Percentiles rank a stretch among this genome's conserved stretches.
Evolutionary conservation across 2,329 filamentous ascomycete genomes (phyloP).

Genomic region (Thielaviopsis euricoi): DNA sequence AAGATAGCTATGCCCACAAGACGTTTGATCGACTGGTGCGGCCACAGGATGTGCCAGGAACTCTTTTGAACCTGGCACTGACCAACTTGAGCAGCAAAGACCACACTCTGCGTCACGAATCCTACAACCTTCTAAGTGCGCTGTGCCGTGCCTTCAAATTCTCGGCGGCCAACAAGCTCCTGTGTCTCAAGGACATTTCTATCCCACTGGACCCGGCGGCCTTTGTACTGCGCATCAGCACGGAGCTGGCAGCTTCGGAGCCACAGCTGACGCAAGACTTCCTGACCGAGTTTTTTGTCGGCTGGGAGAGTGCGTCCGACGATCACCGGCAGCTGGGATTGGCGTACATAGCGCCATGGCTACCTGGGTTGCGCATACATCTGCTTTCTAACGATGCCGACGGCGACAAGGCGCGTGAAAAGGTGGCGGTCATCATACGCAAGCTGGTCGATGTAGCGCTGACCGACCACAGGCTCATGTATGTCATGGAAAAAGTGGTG

Average conservation of each 20-base stretch:
- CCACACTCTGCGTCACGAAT: conserved; percentile 41
- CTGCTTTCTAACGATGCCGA: conserved; percentile 43
- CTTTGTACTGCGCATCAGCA: conserved; percentile 51
- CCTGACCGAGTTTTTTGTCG: conserved; percentile 56
- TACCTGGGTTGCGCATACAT: conserved; percentile 42
- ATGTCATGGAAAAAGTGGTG: conserved; percentile 46
- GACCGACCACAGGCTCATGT: conserved; percentile 40
- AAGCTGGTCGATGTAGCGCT: conserved; percentile 51
- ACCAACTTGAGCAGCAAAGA: conserved; percentile 50
- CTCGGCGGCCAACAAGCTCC: conserved; percentile 40
- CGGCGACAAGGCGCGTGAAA: conserved; percentile 49
- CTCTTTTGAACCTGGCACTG: conserved; percentile 48
- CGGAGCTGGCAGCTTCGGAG: conserved; percentile 43
- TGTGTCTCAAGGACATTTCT: conserved; percentile 46
- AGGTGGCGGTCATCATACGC: conserved; percentile 44
- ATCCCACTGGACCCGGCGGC: conserved; percentile 46
- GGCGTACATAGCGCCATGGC: conserved; percentile 55
- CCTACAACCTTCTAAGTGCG: conserved; percentile 51
- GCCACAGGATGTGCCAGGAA: conserved; percentile 55
- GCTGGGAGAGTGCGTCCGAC: conserved; percentile 53
- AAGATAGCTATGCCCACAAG: conserved; percentile 43
- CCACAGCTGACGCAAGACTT: conserved; percentile 54
- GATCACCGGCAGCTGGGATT: conserved; percentile 51
- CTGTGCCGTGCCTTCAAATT: conserved; percentile 54
- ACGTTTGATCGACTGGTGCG: conserved; percentile 48